Base-by-base conservation (phyloP, 768 basidiomycete genomes). In the Chiua virens region DNA sequence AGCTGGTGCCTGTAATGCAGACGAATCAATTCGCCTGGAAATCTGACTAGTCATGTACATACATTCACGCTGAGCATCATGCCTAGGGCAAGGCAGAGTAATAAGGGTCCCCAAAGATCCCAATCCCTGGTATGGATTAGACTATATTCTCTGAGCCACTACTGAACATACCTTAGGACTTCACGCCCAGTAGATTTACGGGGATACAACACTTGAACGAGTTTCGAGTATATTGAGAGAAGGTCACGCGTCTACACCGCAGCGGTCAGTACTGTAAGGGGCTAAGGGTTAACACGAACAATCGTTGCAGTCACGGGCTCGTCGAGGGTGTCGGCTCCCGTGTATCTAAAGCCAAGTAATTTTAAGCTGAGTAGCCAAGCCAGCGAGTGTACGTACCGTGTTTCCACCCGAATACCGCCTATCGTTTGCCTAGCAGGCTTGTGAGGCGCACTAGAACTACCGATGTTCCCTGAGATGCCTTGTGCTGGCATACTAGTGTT, bases 101-200 rank as follows among this genome's bases (percentile, higher is more conserved):
- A 77, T 3, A 98, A 76, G 11, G 95, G 95, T 4, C 95, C 95
- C 96, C 96, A 98, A 22, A 98, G 78, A 71, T 98, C 96, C 96
- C 95, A 98, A 65, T 98, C 95, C 56, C 93, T 93, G 63, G 14
- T 34, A 36, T 38, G 17, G 28, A 27, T 57, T n/a, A 58, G 48
- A 39, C 14, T 42, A 23, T 36, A 13, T 49, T 27, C 32, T 30
- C 28, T 25, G 17, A 44, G 50, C 11, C 51, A 43, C 35, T 22
- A 23, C 11, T 1, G 15, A 28, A 39, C 77, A 47, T 38, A 91
- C 95, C 78, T 81, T 41, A 94, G 72, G 5, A 94, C 89, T 73
- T 94, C 93, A 42, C 90, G 84, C 11, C 83, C 83, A 6, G 76
- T 77, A 8, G 85, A 75, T 54, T 80, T 79, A 49, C 88, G 83